Evolutionary conservation across 2,329 filamentous ascomycete species (phyloP), one percentile per base, ranked within the genome.

Genomic region (Ophiostoma triangulosporum): DNA sequence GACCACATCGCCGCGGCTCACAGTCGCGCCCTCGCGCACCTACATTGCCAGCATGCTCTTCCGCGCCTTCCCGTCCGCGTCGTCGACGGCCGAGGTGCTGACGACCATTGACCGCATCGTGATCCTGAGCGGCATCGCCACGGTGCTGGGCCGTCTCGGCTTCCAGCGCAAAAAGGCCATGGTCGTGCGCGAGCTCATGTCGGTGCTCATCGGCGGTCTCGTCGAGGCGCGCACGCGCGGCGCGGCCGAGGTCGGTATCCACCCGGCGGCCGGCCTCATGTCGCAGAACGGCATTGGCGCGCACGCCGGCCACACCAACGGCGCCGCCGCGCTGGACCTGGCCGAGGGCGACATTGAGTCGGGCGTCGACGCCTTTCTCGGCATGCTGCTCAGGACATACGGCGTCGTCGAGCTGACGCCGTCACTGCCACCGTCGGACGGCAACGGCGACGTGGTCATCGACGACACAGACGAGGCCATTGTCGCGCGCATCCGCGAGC

Each of bases 191-290:
- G 89, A 96, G 63, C 75, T 97, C 50, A 77, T 98, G 8, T 84
- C 83, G 3, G 82, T 89, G 15, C 74, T 97, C 38, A 87, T 94
- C 51, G 84, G 83, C 32, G 89, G 87, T 3, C 74, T 98, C 8
- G 84, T 95, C 4, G 88, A 96, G 67, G 93, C 93, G 15, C 80
- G 93, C 36, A 96, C 94, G 48, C 78, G 91, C 48, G 91, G 91
- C 31, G 93, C 93, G 38, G 90, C 93, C n/a, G 93, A 97, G 64
- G 87, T 93, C 62, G 93, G 91, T 3, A 88, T 98, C 33, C 91
- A 97, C 68, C 93, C 93, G 38, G 91, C 91, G 17, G 88, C 91
- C 9, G 90, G 88, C 0, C 71, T 96, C 50, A 83, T 88, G 26
- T 83, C 84, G 12, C 70, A 93, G 29, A 84, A 81, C 32, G 48